These are phyloP conservation scores for Candida coleopterorum DNA, from an alignment of 805 yeast species.

Conservation along the genomic window DNA sequence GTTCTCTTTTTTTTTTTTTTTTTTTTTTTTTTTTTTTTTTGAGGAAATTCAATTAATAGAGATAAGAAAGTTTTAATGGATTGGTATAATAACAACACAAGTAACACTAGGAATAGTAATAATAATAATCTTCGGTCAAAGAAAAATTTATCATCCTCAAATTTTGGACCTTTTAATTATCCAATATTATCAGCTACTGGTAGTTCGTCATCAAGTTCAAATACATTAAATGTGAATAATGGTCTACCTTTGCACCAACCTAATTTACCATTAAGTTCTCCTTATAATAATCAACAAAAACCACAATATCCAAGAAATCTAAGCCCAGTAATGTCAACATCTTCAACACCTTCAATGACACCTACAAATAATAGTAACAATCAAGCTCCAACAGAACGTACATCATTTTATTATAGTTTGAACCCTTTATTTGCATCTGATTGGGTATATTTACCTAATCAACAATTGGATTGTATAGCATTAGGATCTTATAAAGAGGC, in stretches of 20 bases:
- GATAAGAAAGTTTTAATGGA: slow-evolving; percentile 6
- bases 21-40: neutral
- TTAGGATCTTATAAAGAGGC: slow-evolving; percentile 82
- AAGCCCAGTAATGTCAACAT: slow-evolving; percentile 2
- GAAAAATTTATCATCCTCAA: slow-evolving; percentile 8
- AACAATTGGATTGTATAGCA: slow-evolving; percentile 48
- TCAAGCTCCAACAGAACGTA: slow-evolving; percentile 13
- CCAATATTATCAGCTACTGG: slow-evolving; percentile 6
- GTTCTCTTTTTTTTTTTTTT: no score
- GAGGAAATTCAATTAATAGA: slow-evolving; percentile 1
- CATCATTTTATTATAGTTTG: slow-evolving; percentile 23
- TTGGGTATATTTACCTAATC: slow-evolving; percentile 23
- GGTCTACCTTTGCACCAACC: neutral
- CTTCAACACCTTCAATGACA: neutral
- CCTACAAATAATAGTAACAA: neutral
- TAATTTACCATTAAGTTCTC: slow-evolving; percentile 4
- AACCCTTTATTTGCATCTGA: slow-evolving; percentile 32
- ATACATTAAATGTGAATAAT: neutral
- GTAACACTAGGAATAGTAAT: slow-evolving; percentile 4
- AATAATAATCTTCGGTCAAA: slow-evolving; percentile 7
- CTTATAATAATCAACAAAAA: slow-evolving; percentile 7
- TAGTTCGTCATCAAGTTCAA: slow-evolving; percentile 1
- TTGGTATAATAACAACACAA: slow-evolving; percentile 9
- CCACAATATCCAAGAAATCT: neutral
- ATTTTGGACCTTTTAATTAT: slow-evolving; percentile 9